Percentiles rank a stretch among this genome's conserved stretches.
Evolutionary conservation across 2,329 filamentous ascomycete species (phyloP).

Genomic region (Fusarium nodosum): DNA sequence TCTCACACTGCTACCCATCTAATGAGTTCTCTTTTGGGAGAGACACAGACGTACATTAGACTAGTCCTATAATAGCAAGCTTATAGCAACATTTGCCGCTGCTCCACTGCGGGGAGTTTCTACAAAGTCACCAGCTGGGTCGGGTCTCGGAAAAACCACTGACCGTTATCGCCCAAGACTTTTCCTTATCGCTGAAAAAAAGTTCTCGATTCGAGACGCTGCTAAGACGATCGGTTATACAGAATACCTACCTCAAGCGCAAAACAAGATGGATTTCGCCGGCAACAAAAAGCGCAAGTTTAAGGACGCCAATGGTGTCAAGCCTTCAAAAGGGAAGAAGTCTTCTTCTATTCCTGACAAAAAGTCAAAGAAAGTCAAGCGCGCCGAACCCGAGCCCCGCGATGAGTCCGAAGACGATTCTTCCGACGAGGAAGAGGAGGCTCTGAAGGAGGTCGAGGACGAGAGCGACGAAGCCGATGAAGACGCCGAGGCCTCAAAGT

Average conservation of each 20-base stretch:
- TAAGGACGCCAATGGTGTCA: conserved; percentile 53
- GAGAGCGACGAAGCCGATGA: conserved; percentile 51
- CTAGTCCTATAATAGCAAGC: conserved; percentile 38
- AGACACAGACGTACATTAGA: neutral
- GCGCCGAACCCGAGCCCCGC: conserved; percentile 50
- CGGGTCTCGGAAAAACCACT: conserved; percentile 33
- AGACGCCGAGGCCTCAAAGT: conserved; percentile 51
- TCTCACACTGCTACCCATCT: conserved; percentile 12
- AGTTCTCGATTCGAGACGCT: conserved; percentile 41
- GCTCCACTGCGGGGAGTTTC: conserved; percentile 41
- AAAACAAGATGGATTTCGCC: conserved; percentile 53
- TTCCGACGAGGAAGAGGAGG: conserved; percentile 49
- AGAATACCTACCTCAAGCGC: conserved; percentile 31
- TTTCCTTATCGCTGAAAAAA: conserved; percentile 50
- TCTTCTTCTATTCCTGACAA: conserved; percentile 49
- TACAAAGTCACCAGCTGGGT: neutral
- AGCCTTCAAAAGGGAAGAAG: conserved; percentile 45
- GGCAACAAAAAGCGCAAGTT: conserved; percentile 62
- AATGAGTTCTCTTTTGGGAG: neutral
- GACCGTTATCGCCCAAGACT: conserved; percentile 44
- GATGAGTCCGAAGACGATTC: conserved; percentile 46
- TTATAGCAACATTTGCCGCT: conserved; percentile 41
- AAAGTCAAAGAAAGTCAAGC: conserved; percentile 61
- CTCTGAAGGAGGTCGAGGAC: conserved; percentile 46
- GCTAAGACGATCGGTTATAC: conserved; percentile 21